These are phyloP conservation scores for Fusarium fujikuroi DNA, from an alignment of 2,329 filamentous ascomycete genomes.

Conservation along the genomic window DNA sequence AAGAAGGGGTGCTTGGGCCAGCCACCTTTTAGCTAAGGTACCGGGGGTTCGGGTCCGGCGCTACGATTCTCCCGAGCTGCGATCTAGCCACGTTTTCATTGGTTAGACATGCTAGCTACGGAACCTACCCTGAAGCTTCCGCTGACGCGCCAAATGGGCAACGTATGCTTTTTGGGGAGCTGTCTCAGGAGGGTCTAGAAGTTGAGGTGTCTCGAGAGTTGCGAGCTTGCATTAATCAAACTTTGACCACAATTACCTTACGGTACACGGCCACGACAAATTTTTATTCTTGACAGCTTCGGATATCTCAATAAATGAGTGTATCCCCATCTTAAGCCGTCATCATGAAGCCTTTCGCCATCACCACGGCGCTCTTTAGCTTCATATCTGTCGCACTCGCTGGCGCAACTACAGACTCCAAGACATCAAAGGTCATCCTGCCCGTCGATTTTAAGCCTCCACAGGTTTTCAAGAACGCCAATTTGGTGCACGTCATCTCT, in stretches of 20 bases:
- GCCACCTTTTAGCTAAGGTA: background rate
- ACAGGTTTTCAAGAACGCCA: slow-evolving; percentile 92
- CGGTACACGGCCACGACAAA: slow-evolving; percentile 22
- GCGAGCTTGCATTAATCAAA: slow-evolving; percentile 32
- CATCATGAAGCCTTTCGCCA: slow-evolving; percentile 57
- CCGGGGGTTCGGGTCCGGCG: slow-evolving; percentile 27
- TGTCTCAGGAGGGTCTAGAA: slow-evolving; percentile 43
- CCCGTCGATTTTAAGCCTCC: slow-evolving; percentile 82
- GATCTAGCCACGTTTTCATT: slow-evolving; percentile 38
- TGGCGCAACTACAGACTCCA: slow-evolving; percentile 50
- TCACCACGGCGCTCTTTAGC: slow-evolving; percentile 68
- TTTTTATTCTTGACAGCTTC: slow-evolving; percentile 27
- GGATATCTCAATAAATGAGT: slow-evolving; percentile 51
- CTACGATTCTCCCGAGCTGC: slow-evolving; percentile 38
- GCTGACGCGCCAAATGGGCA: slow-evolving; percentile 48
- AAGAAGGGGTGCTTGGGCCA: background rate
- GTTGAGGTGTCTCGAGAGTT: slow-evolving; percentile 39
- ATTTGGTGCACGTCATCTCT: slow-evolving; percentile 89
- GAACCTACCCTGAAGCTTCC: slow-evolving; percentile 42
- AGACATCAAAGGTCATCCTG: slow-evolving; percentile 68
- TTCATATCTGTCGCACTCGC: slow-evolving; percentile 62
- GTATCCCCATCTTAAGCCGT: slow-evolving; percentile 38
- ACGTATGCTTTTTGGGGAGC: slow-evolving; percentile 51
- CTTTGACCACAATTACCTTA: slow-evolving; percentile 16
- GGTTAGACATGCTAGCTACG: slow-evolving; percentile 34